Percentiles rank a stretch among this genome's conserved stretches.
These are phyloP conservation scores for Xylaria sp. DNA, from an alignment of 2,329 filamentous ascomycete species.

Conservation along the genomic window DNA sequence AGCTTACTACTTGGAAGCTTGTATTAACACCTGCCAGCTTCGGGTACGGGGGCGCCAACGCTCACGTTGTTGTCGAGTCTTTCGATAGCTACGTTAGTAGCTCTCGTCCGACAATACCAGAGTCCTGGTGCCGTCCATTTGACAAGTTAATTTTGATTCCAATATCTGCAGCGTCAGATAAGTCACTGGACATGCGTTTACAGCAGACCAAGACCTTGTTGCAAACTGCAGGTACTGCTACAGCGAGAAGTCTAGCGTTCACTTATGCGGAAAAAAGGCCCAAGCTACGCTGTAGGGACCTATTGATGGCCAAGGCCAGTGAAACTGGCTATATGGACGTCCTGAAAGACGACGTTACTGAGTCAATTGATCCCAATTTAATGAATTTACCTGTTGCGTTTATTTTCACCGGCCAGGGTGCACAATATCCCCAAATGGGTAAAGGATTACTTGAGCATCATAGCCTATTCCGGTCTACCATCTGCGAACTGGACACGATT, in stretches of 20 bases:
- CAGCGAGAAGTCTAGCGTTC: not conserved
- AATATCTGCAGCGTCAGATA: not conserved
- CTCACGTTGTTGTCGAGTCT: not conserved
- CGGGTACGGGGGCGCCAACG: not conserved
- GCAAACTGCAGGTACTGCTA: not conserved
- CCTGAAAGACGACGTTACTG: not conserved
- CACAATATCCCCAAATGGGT: not conserved
- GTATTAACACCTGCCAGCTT: not conserved
- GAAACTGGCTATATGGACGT: not conserved
- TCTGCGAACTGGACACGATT: not conserved
- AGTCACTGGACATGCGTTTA: not conserved
- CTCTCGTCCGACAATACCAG: not conserved
- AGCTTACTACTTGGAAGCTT: too few relatives aligned
- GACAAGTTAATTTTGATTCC: not conserved
- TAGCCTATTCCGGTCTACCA: not conserved
- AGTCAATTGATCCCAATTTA: not conserved
- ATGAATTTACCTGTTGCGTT: not conserved
- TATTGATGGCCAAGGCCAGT: not conserved
- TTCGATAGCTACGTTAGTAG: not conserved
- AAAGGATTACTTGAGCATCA: not conserved
- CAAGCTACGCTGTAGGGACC: not conserved
- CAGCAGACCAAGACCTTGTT: not conserved
- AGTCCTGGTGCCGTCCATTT: not conserved
- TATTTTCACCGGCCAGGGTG: conserved; percentile 4
- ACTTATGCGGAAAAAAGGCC: not conserved